Conservation (phyloP, 148 eudicot species). For the Chenopodium album region DNA sequence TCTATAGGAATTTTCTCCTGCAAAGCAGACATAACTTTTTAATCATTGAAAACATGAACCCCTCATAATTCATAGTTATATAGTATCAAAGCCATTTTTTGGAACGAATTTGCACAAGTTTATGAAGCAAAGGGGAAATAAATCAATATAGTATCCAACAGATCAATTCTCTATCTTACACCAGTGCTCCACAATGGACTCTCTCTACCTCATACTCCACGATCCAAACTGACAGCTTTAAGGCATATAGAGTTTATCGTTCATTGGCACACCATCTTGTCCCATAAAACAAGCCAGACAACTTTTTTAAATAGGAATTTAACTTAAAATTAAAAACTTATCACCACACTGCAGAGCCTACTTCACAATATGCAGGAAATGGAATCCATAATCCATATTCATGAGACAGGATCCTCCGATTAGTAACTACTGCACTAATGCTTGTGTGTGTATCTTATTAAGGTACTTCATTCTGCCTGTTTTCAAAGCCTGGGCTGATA, state of each 20-base stretch:
- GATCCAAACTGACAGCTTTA: not conserved
- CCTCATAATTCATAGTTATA: not conserved
- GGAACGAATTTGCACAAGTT: not conserved
- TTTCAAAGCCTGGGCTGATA: no score
- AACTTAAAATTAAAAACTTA: not conserved
- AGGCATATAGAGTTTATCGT: not conserved
- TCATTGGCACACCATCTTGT: not conserved
- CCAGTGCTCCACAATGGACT: not conserved
- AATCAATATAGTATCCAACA: not conserved
- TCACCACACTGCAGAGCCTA: not conserved
- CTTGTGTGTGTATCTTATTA: no score
- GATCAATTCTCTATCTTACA: not conserved
- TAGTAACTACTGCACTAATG: no score
- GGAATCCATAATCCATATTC: no score
- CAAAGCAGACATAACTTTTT: slow-evolving; percentile 10
- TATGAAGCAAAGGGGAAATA: not conserved
- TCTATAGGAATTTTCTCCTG: slow-evolving; percentile 73
- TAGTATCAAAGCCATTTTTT: not conserved
- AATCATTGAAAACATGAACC: not conserved
- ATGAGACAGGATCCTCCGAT: no score
- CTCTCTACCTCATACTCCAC: not conserved
- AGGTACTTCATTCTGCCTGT: no score
- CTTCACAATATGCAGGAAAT: not conserved
- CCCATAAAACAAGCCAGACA: not conserved
- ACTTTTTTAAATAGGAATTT: no score